phyloP scores from a whole-genome alignment of 768 basidiomycete species.

The Pholiota microspora region DNA sequence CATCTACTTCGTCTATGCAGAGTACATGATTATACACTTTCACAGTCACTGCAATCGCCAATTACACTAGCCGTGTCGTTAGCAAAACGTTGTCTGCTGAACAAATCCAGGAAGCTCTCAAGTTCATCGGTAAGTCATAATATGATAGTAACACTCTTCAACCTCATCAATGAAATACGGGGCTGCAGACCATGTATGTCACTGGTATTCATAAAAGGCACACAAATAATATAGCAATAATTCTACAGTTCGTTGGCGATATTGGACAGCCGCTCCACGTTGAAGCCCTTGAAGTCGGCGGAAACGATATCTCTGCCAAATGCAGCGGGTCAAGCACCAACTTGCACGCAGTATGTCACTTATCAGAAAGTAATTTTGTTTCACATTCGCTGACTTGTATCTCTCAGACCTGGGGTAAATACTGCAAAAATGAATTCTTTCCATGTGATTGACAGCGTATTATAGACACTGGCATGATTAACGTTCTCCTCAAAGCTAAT shows the following conservation, averaged over 20 bases:
- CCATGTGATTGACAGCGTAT: neutral
- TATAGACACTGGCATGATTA: constrained; percentile 39
- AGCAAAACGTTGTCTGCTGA: constrained; percentile 37
- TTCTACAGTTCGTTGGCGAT: constrained; percentile 45
- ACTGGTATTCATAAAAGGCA: neutral
- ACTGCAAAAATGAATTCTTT: neutral
- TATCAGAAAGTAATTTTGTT: neutral
- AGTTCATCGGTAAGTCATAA: constrained; percentile 41
- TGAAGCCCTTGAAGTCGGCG: constrained; percentile 41
- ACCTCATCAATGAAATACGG: neutral
- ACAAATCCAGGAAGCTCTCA: constrained; percentile 50
- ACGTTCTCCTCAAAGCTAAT: constrained; percentile 30
- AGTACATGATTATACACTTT: neutral
- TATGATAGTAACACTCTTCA: neutral
- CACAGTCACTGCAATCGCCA: constrained; percentile 53
- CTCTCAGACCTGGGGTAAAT: constrained; percentile 34
- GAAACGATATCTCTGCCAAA: constrained; percentile 39
- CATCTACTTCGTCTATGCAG: neutral
- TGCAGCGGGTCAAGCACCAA: constrained; percentile 41
- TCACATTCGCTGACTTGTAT: neutral
- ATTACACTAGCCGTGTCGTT: constrained; percentile 51
- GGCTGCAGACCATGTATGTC: constrained; percentile 32
- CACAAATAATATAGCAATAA: no score
- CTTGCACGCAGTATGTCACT: constrained; percentile 36
- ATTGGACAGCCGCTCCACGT: constrained; percentile 50